Base-by-base conservation (phyloP, 352 stramenopile genomes). In the Phytopythium cucurbitacearum region DNA sequence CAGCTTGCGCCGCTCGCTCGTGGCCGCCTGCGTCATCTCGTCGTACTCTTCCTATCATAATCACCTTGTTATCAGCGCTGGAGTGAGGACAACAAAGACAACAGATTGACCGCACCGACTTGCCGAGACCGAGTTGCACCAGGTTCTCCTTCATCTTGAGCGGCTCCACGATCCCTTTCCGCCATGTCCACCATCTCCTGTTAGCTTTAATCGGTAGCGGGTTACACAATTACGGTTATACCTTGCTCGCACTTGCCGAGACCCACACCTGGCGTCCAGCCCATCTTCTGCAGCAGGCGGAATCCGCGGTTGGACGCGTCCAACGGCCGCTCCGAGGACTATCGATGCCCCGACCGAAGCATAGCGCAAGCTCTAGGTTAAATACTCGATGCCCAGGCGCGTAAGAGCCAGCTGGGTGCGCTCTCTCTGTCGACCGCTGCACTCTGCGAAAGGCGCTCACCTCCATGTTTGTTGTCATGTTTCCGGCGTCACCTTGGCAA, bases 81-180 rank as follows among this genome's bases (percentile, higher is more conserved):
- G 5, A 48, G 16, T 7, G 3, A 28, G 28, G 21, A 4, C 21
- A 40, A 8, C 9, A 12, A 35, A 3, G 6, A 36, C 7, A 7
- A 38, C 3, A 28, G 13, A 12, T 11, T 3, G 0, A 3, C 13
- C 47, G 15, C 59, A 80, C 73, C 38, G 64, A 45, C 62, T 90
- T 90, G 46, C 80, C 77, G 37, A 90, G 65, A 1, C 79, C 79
- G 3, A 90, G 60, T 34, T 51, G 68, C 21, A 82, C 60, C 21
- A 82, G 61, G 50, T 88, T 84, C 54, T 80, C 69, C 40, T 78
- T 77, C 61, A 90, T 82, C 39, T 71, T 69, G 32, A 90, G 55
- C 7, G 75, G 80, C 40, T 80, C 73, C 28, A 74, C 60, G 50
- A 88, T 86, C 8, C 80, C 79, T 80, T 28, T 12, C 2, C 15